Base-by-base conservation (phyloP, 345 rosid genomes). In the Lenwebbia sp. region DNA sequence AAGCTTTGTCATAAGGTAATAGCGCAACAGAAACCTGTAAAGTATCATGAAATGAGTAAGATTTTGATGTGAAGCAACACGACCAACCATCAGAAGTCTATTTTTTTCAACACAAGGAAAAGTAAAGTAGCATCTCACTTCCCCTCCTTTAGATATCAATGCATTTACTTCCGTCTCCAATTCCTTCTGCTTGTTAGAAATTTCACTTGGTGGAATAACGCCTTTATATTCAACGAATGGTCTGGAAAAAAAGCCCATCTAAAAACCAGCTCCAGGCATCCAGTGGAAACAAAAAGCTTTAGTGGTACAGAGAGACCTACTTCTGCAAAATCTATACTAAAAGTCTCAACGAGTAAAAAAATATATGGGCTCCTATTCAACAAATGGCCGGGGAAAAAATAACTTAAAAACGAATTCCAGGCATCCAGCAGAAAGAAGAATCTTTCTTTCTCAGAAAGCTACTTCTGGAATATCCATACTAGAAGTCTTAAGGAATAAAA, bases 151-250 rank as follows among this genome's bases (percentile, higher is more conserved):
- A 76, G 94, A 86, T 88, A 95, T 94, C 78, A 95, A 88, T 33
- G 91, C 90, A 89, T 91, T 93, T 37, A 92, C 95, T 91, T 92
- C 98, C n/a, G 60, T 76, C 89, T 94, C 98, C 88, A 94, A 81
- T 88, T 94, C 96, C 86, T 85, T 89, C 88, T 85, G 94, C 90
- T 94, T 94, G 87, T 30, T 92, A 82, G 88, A 93, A 87, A 94
- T 58, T 86, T 91, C 95, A 87, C 81, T 89, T 85, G 90, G 96
- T 12, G 93, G 92, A 88, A 94, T 84, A 19, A 83, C 84, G 56
- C 98, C 98, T 83, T 92, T 94, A 87, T 94, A 96, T 90, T 96
- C 98, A 87, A 96, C 98, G 84, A 89, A 95, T 54, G 99, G 96
- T 92, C 98, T 94, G 93, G 84, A 85, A 88, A 89, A 85, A 70